Conservation (phyloP, 345 rosid species). For the Microcos paniculata region DNA sequence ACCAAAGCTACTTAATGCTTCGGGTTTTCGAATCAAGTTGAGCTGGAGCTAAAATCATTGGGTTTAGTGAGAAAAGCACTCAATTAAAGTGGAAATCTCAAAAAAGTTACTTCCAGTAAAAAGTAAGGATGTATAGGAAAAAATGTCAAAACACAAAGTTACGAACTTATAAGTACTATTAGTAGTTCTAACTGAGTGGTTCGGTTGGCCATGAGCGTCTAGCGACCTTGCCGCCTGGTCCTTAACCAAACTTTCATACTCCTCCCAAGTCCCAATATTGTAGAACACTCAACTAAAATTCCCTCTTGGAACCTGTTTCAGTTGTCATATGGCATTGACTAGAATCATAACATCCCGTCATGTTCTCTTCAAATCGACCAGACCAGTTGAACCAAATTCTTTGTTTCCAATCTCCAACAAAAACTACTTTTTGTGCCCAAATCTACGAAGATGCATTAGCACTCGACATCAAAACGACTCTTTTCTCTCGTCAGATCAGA, state of each 20-base stretch:
- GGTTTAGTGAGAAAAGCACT: too few species aligned
- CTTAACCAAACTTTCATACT: neutral
- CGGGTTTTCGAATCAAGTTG: too few species aligned
- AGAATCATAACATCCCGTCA: slow-evolving; percentile 13
- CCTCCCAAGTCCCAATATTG: neutral
- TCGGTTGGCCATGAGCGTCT: too few species aligned
- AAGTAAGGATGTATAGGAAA: too few species aligned
- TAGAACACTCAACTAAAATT: neutral
- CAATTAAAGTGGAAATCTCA: too few species aligned
- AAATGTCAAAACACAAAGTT: too few species aligned
- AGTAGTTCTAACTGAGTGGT: too few species aligned
- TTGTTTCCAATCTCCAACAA: neutral
- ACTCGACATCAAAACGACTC: slow-evolving; percentile 19
- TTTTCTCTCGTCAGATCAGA: slow-evolving; percentile 28
- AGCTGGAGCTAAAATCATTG: too few species aligned
- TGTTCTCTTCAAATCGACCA: slow-evolving; percentile 21
- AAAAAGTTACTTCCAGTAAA: too few species aligned
- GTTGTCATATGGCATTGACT: slow-evolving; percentile 20
- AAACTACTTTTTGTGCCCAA: neutral
- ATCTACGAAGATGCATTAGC: slow-evolving; percentile 25
- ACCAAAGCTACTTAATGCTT: too few species aligned
- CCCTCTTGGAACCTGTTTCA: neutral
- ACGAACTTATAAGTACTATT: too few species aligned
- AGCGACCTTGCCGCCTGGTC: too few species aligned
- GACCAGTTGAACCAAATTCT: neutral